Conservation (phyloP, 768 basidiomycete species). For the Mycena haematopus region DNA sequence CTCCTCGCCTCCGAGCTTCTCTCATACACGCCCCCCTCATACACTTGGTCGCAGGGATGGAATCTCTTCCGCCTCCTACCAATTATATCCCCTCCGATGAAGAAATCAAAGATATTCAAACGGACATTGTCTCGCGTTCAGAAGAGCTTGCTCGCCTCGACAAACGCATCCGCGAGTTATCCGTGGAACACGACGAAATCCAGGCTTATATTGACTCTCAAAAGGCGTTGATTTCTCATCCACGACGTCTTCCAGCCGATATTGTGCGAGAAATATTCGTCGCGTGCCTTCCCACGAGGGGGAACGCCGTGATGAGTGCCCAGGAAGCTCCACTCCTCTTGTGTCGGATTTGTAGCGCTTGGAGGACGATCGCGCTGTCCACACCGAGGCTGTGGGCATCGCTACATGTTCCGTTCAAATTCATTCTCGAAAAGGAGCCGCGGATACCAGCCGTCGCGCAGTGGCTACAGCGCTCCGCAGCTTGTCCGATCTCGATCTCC, state of each 20-base stretch:
- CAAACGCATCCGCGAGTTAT: background rate
- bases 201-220: background rate
- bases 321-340: too few relatives aligned
- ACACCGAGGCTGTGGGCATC: too few relatives aligned
- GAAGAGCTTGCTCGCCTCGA: background rate
- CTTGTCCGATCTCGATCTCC: background rate
- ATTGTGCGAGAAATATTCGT: background rate
- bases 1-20: too few relatives aligned
- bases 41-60: too few relatives aligned
- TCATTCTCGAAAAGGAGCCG: too few relatives aligned
- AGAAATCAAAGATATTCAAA: background rate
- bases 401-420: too few relatives aligned
- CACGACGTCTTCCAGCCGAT: background rate
- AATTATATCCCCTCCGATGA: background rate
- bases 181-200: background rate
- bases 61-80: background rate
- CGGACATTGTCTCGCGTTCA: background rate
- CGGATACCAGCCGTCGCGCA: background rate
- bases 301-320: background rate
- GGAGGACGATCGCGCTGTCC: too few relatives aligned
- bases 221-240: background rate
- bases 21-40: too few relatives aligned
- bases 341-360: too few relatives aligned
- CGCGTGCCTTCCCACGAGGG: conserved; percentile 10
- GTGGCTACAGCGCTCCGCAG: background rate